Evolutionary conservation across 345 rosid species (phyloP), one percentile per base, ranked within the genome.

Genomic region (Citrus mangshanensis): DNA sequence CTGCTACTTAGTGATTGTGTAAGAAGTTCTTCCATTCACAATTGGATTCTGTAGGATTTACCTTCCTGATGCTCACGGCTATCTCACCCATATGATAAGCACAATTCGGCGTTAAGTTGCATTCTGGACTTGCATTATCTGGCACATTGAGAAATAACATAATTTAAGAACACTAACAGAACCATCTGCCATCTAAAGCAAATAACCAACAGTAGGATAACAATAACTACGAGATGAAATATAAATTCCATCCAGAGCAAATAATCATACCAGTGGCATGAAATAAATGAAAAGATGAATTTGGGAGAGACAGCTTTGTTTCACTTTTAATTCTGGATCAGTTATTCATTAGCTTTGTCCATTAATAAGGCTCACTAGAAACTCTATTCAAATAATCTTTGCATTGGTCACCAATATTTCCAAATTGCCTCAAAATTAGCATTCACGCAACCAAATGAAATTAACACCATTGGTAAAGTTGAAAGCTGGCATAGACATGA

Each of bases 21-120:
- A 46, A 46, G 51, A 46, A 46, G 51, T 42, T 42, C 51, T 46
- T 46, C 51, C 51, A 10, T 46, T 46, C 51, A 13, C 51, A 46
- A 46, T 46, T 46, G 51, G 51, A 46, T 46, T 46, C 56, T 5
- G 54, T 32, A 76, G 68, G 37, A 81, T 55, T 77, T 84, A 92
- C 99, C 98, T 90, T 96, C 89, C 85, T 88, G 84, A 96, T 87
- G 86, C 91, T 90, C 98, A 94, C 89, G 77, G 97, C 98, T 79
- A 91, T 86, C 91, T 96, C 99, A 68, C 98, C 99, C 94, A 93
- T 89, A 84, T 88, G 84, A 85, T 93, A 96, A 55, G 95, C 90
- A 90, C 94, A 91, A 78, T 82, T 91, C 74, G 89, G 74, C 40
- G 89, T 89, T 83, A 96, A 85, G 86, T 96, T 96, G 88, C 95